Evolutionary conservation across 2,329 filamentous ascomycete genomes (phyloP).

Genomic region (Xylaria sp.): DNA sequence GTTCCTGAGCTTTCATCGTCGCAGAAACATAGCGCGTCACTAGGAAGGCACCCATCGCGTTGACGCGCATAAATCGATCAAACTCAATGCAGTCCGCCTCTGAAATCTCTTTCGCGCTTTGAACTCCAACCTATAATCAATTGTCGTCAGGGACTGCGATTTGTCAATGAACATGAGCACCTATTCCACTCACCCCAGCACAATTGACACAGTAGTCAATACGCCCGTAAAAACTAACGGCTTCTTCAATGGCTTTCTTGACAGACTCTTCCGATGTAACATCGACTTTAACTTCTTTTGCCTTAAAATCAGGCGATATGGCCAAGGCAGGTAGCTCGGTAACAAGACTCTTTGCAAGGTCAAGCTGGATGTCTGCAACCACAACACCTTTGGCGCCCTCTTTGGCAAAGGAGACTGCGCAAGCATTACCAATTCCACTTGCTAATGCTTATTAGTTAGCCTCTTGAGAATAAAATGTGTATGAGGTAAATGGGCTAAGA

Average conservation of each 20-base stretch:
- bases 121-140: background rate
- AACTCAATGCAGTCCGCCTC: too few relatives aligned
- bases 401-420: constrained; percentile 30
- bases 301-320: constrained; percentile 29
- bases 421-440: constrained; percentile 27
- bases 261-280: constrained; percentile 32
- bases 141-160: too few relatives aligned
- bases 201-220: constrained; percentile 40
- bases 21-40: constrained; percentile 17
- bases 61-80: too few relatives aligned
- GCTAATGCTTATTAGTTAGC: too few relatives aligned
- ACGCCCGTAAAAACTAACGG: constrained; percentile 31
- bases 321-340: constrained; percentile 16
- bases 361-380: constrained; percentile 40
- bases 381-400: constrained; percentile 30
- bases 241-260: constrained; percentile 14
- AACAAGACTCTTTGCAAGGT: constrained; percentile 22
- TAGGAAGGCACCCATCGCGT: background rate
- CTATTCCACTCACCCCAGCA: constrained; percentile 40
- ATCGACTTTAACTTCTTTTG: constrained; percentile 33
- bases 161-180: too few relatives aligned
- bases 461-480: too few relatives aligned
- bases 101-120: too few relatives aligned
- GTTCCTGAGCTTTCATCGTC: constrained; percentile 38
- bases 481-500: too few relatives aligned